Conservation (phyloP, 2,329 filamentous ascomycete genomes). For the Sarocladium kiliense region DNA sequence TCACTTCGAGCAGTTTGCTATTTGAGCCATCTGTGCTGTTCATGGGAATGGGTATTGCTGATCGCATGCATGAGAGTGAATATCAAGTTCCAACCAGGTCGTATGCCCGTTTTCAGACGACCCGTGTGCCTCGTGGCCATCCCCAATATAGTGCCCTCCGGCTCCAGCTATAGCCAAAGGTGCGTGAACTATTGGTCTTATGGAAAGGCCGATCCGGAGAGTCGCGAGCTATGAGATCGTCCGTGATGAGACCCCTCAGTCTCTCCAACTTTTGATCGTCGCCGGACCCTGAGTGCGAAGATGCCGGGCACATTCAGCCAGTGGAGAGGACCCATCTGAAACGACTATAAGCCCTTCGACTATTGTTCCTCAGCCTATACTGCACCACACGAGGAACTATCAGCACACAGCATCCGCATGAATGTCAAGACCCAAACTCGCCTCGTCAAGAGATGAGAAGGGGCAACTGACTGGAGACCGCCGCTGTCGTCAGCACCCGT, state of each 20-base stretch:
- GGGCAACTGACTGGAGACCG: background rate
- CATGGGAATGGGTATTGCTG: background rate
- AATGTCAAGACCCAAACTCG: background rate
- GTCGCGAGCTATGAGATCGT: background rate
- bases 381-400: background rate
- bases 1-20: background rate
- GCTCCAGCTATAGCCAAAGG: background rate
- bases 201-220: conserved; percentile 1
- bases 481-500: conserved; percentile 6
- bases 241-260: background rate
- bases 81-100: background rate
- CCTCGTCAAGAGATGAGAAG: conserved; percentile 6
- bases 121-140: background rate
- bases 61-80: background rate
- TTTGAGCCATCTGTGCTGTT: background rate
- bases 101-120: background rate
- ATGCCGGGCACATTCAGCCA: conserved; percentile 1
- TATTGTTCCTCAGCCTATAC: background rate
- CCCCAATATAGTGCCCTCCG: background rate
- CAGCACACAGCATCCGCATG: background rate
- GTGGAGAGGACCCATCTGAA: background rate
- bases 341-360: background rate
- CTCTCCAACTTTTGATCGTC: conserved; percentile 7
- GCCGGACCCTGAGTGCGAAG: conserved; percentile 5
- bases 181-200: conserved; percentile 1